A percentile compares a stretch with the other conserved stretches of the same genome.
phyloP scores from a whole-genome alignment of 345 rosid species.

The Punica granatum region DNA sequence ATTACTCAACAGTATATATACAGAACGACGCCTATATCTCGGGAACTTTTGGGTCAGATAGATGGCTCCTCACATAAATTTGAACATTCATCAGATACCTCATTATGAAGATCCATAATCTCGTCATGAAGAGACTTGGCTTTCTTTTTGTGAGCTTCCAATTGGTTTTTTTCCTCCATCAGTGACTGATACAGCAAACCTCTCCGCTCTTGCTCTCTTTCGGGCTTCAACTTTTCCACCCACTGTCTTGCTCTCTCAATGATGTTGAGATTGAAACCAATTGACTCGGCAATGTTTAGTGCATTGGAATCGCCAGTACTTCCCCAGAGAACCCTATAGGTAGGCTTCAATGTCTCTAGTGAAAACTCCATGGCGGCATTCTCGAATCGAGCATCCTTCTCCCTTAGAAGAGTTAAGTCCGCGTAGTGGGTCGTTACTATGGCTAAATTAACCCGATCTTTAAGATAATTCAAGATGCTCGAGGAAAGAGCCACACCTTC shows the following conservation, averaged over 20 bases:
- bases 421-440: conserved; percentile 86
- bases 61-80: neutral
- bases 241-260: conserved; percentile 58
- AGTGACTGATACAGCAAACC: conserved; percentile 66
- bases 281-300: conserved; percentile 62
- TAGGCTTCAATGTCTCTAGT: conserved; percentile 75
- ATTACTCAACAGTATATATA: neutral
- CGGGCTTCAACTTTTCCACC: conserved; percentile 70
- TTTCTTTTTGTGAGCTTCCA: conserved; percentile 52
- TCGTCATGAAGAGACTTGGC: conserved; percentile 54
- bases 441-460: conserved; percentile 47
- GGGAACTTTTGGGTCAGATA: neutral
- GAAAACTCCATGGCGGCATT: conserved; percentile 96
- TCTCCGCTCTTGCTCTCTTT: conserved; percentile 53
- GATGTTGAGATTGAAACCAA: conserved; percentile 61
- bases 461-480: conserved; percentile 66
- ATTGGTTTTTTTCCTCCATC: conserved; percentile 57
- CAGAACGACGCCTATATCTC: neutral
- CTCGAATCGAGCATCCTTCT: conserved; percentile 55
- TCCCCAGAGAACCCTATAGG: conserved; percentile 80
- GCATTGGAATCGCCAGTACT: conserved; percentile 83
- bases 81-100: conserved; percentile 33
- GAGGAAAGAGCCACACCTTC: conserved; percentile 90
- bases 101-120: conserved; percentile 47
- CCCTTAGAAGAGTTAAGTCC: conserved; percentile 79